phyloP scores from a whole-genome alignment of 176 grass and related monocot species.

The Musa acuminata region DNA sequence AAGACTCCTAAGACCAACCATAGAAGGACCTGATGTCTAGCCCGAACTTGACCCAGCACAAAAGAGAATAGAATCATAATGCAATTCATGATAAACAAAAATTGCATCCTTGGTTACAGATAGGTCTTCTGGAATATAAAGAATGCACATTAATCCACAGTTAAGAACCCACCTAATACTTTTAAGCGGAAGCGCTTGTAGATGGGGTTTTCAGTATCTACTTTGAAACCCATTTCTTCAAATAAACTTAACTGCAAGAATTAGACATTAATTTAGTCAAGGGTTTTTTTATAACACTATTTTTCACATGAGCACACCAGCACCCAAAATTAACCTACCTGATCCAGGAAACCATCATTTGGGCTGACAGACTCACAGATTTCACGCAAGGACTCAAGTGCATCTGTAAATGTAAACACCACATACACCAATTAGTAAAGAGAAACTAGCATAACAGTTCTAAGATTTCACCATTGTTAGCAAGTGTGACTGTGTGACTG shows the following conservation, averaged over 20 bases:
- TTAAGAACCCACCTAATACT: slow-evolving; percentile 51
- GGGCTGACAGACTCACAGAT: slow-evolving; percentile 45
- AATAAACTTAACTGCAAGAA: slow-evolving; percentile 33
- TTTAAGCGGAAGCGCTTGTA: slow-evolving; percentile 90
- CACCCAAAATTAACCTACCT: slow-evolving; percentile 32
- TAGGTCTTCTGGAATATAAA: too few relatives aligned
- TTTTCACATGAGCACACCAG: slow-evolving; percentile 14
- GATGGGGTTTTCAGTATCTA: slow-evolving; percentile 63
- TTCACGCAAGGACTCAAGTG: slow-evolving; percentile 65
- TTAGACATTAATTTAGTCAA: slow-evolving; percentile 3
- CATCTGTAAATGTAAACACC: slow-evolving; percentile 35
- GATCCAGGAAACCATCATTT: slow-evolving; percentile 89
- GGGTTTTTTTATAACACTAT: not conserved
- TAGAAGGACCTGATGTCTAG: too few relatives aligned
- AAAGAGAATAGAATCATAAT: too few relatives aligned
- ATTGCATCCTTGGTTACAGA: too few relatives aligned
- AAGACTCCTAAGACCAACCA: too few relatives aligned
- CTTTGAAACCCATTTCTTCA: slow-evolving; percentile 91
- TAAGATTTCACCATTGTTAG: not conserved
- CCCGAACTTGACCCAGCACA: too few relatives aligned
- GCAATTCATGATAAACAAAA: too few relatives aligned
- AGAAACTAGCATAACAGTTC: not conserved
- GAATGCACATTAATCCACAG: not conserved
- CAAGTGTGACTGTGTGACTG: not conserved
- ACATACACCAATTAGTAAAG: not conserved